These are phyloP conservation scores for Calvatia gigantea DNA, from an alignment of 768 basidiomycete genomes.

Conservation along the genomic window DNA sequence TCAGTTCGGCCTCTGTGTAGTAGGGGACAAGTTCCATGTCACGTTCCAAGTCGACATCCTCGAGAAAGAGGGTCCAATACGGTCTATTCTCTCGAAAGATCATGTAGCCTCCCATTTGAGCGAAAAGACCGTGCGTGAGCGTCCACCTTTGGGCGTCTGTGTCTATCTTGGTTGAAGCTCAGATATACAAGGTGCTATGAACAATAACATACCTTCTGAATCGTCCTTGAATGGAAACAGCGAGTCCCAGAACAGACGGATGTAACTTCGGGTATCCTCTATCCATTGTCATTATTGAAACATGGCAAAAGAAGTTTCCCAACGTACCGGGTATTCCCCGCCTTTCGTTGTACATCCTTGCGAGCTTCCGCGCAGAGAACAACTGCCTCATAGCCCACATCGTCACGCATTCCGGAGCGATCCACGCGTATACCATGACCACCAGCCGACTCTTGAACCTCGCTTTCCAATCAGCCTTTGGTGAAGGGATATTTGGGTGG, in stretches of 20 bases:
- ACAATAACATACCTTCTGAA: not conserved
- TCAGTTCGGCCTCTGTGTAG: conserved; percentile 19
- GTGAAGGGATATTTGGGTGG: conserved; percentile 19
- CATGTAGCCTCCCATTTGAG: conserved; percentile 10
- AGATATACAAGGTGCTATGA: not conserved
- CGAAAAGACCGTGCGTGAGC: conserved; percentile 1
- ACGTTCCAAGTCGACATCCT: conserved; percentile 12
- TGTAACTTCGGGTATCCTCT: not conserved
- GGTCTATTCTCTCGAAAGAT: conserved; percentile 2
- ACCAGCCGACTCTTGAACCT: not conserved
- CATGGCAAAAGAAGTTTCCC: not conserved
- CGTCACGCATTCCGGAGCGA: conserved; percentile 19
- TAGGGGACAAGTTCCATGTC: conserved; percentile 15
- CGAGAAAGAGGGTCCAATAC: conserved; percentile 9
- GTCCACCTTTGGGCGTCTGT: conserved; percentile 2
- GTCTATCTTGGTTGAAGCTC: not conserved
- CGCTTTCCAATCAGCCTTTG: not conserved
- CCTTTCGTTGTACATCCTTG: conserved; percentile 6
- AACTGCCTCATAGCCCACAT: conserved; percentile 20
- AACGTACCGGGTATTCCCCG: not conserved
- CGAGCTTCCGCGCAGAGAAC: conserved; percentile 12
- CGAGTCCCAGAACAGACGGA: not conserved
- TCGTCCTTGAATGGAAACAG: not conserved
- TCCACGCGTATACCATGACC: conserved; percentile 7
- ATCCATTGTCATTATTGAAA: not conserved